phyloP scores from a whole-genome alignment of 129 eudicot genomes.

The Ambrosia artemisiifolia region DNA sequence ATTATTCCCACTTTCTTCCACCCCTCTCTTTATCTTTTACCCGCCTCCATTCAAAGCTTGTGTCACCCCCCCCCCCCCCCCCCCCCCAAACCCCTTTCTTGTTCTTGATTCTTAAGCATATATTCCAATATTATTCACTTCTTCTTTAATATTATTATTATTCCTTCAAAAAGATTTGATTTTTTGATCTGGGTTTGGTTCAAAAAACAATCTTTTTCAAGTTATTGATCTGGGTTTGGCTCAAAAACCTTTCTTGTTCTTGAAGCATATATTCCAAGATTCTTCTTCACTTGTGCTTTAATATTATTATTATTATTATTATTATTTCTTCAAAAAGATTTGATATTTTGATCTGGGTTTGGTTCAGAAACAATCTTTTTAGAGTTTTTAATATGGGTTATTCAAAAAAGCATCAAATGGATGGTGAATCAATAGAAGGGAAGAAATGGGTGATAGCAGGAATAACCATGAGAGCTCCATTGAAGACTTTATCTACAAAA shows the following conservation, averaged over 20 bases:
- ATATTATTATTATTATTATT: too few relatives aligned
- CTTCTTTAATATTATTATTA: not conserved
- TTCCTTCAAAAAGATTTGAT: not conserved
- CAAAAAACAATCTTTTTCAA: not conserved
- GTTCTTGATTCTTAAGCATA: constrained; percentile 9
- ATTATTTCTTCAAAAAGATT: not conserved
- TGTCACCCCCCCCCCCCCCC: too few relatives aligned
- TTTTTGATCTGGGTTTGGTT: not conserved
- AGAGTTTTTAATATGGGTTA: constrained; percentile 19
- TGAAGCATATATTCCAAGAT: constrained; percentile 1
- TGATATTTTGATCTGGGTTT: not conserved
- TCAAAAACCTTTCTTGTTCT: constrained; percentile 11
- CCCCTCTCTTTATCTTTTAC: constrained; percentile 29
- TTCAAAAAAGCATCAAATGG: constrained; percentile 30
- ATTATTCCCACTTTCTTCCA: constrained; percentile 7
- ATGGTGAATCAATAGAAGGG: constrained; percentile 27
- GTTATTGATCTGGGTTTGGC: not conserved
- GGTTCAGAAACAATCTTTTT: not conserved
- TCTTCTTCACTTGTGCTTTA: not conserved
- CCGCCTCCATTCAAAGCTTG: constrained; percentile 38
- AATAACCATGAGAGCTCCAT: constrained; percentile 27
- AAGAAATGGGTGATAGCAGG: constrained; percentile 36
- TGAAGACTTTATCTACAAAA: constrained; percentile 18
- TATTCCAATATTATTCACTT: not conserved
- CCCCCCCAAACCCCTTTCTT: constrained; percentile 12